Evolutionary conservation across 2,329 filamentous ascomycete genomes (phyloP).

Genomic region (Purpureocillium lavendulum): DNA sequence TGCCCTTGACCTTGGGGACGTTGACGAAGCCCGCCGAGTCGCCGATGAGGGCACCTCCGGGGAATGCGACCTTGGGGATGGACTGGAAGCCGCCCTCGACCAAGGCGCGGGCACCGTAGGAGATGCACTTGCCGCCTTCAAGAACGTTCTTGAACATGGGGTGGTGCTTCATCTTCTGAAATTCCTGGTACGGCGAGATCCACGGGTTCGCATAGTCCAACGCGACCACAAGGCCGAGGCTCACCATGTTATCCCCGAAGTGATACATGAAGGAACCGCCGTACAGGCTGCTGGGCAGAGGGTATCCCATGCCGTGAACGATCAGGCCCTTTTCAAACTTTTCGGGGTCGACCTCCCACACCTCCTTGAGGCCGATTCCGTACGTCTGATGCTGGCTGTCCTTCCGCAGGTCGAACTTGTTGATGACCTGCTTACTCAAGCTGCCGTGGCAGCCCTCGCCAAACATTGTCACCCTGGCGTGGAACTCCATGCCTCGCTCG

Average conservation of each 20-base stretch:
- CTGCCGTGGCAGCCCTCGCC: constrained; percentile 95
- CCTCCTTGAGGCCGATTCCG: constrained; percentile 87
- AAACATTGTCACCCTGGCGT: constrained; percentile 83
- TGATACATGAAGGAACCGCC: constrained; percentile 99
- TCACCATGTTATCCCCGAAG: constrained; percentile 95
- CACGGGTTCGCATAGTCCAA: constrained; percentile 96
- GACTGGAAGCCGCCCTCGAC: constrained; percentile 96
- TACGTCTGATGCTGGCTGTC: constrained; percentile 95
- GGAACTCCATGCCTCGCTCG: constrained; percentile 97
- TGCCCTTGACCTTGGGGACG: constrained; percentile 97
- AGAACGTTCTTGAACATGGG: constrained; percentile 79
- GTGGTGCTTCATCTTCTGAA: constrained; percentile 97
- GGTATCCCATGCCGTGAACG: constrained; percentile 87
- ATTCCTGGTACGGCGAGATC: constrained; percentile 91
- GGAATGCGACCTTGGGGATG: constrained; percentile 94
- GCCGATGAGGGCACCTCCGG: constrained; percentile 88
- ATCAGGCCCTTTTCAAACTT: constrained; percentile 86
- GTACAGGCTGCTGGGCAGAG: constrained; percentile 80
- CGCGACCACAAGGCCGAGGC: constrained; percentile 82
- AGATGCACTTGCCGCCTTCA: constrained; percentile 96
- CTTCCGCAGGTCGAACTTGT: constrained; percentile 82
- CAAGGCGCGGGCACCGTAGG: constrained; percentile 85
- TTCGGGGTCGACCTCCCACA: constrained; percentile 91
- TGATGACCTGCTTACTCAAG: constrained; percentile 87
- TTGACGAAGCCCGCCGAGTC: constrained; percentile 97